Percentiles rank a stretch among this genome's conserved stretches.
Conservation (phyloP, 1,284 basidiomycete genomes). For the Naganishia liquefaciens region DNA sequence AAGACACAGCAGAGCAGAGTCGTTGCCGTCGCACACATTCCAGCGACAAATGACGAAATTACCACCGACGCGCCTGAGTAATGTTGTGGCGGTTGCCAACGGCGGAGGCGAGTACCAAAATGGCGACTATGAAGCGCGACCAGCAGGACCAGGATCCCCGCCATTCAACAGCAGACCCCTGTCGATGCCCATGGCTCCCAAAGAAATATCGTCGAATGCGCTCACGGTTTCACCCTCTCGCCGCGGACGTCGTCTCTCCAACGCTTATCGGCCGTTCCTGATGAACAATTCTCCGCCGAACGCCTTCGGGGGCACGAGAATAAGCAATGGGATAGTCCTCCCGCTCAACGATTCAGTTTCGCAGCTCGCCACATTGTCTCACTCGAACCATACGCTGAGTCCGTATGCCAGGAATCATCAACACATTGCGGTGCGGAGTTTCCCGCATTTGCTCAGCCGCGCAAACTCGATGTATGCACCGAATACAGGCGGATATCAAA, state of each 20-base stretch:
- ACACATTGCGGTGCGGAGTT: slow-evolving; percentile 85
- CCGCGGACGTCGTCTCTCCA: slow-evolving; percentile 2
- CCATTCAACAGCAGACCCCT: slow-evolving; percentile 5
- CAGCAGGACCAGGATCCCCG: neutral
- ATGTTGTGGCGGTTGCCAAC: slow-evolving; percentile 13
- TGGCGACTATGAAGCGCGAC: neutral
- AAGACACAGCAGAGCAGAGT: slow-evolving; percentile 29
- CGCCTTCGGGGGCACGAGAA: slow-evolving; percentile 7
- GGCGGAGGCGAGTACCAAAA: neutral
- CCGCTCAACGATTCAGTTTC: slow-evolving; percentile 75
- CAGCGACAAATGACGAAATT: slow-evolving; percentile 10
- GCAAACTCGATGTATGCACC: slow-evolving; percentile 42
- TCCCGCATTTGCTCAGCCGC: slow-evolving; percentile 61
- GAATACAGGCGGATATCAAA: neutral
- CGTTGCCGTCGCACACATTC: slow-evolving; percentile 23
- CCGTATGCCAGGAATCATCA: slow-evolving; percentile 84
- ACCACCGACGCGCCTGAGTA: slow-evolving; percentile 17
- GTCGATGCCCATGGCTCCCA: slow-evolving; percentile 24
- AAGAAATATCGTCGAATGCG: slow-evolving; percentile 1
- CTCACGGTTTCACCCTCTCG: slow-evolving; percentile 15
- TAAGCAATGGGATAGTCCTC: slow-evolving; percentile 61
- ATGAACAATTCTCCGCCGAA: slow-evolving; percentile 22
- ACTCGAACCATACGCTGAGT: slow-evolving; percentile 85
- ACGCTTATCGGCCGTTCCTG: slow-evolving; percentile 21
- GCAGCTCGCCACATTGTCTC: slow-evolving; percentile 76